phyloP scores from a whole-genome alignment of 768 basidiomycete genomes.

The Clitopilus passeckerianus region DNA sequence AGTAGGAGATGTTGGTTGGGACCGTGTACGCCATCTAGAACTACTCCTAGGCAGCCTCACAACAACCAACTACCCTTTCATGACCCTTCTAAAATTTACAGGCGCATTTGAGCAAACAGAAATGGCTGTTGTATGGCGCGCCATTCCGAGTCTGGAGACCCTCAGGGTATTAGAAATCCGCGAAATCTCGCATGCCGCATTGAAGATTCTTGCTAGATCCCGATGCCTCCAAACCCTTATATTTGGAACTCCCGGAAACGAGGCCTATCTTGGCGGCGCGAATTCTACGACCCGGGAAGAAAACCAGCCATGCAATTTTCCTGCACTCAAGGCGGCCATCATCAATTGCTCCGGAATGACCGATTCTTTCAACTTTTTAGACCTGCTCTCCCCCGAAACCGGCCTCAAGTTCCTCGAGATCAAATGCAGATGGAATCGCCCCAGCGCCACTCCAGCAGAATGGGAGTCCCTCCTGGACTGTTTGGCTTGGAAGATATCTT shows the following conservation, averaged over 20 bases:
- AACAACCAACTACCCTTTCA: not conserved
- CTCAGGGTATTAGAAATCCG: too few relatives aligned
- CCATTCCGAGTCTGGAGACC: too few relatives aligned
- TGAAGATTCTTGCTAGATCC: too few relatives aligned
- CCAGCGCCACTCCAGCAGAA: not conserved
- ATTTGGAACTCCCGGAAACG: too few relatives aligned
- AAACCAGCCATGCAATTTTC: not conserved
- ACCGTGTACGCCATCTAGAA: not conserved
- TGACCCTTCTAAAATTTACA: too few relatives aligned
- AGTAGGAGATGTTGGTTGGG: not conserved
- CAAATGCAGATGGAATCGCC: not conserved
- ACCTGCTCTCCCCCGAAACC: not conserved
- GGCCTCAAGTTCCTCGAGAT: not conserved
- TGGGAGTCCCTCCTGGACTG: not conserved
- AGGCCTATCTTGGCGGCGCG: not conserved
- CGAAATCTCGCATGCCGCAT: too few relatives aligned
- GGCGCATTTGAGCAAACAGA: too few relatives aligned
- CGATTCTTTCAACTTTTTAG: not conserved
- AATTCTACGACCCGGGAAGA: not conserved
- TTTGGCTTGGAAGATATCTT: too few relatives aligned
- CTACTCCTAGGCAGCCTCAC: not conserved
- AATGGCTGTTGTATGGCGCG: too few relatives aligned
- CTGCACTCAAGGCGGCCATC: not conserved
- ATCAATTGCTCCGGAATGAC: not conserved
- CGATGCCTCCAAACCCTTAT: too few relatives aligned